Base-by-base conservation (phyloP, 2,329 filamentous ascomycete species). In the Colletotrichum camelliae region DNA sequence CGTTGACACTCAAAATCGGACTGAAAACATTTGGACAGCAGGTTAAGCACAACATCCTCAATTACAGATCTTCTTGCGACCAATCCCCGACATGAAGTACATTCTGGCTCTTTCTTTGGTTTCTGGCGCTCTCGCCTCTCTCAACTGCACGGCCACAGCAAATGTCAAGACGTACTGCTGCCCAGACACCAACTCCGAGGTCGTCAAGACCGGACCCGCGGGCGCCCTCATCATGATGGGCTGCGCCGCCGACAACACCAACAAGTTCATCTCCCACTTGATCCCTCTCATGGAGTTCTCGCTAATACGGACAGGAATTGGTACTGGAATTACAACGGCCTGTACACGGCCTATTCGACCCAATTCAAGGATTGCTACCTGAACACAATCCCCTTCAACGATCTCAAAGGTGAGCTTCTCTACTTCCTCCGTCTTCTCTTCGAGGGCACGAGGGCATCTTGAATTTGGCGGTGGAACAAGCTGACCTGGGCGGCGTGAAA, bases 321-420 rank as follows among this genome's bases (percentile, higher is more conserved):
- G 73, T 76, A 76, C 62, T 77, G 76, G 76, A 76, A 77, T 70
- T 77, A 76, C 61, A 77, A 77, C 67, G 76, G 76, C 27, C 74
- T 77, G 27, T 77, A 77, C 74, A 76, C 74, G 4, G 37, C 76
- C 9, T 77, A 73, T 62, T 77, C 68, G 15, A 73, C 69, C n/a
- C 58, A 77, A n/a, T 67, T 76, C 65, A 76, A 69, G 33, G 70
- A 77, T n/a, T 77, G 76, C 70, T 67, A 70, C 37, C 73, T 76
- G 52, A 73, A 71, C 58, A 76, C 65, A 37, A 77, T 72, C 43
- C 65, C 65, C 12, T 73, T 73, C 69, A 75, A 74, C 61, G 74
- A 77, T 39, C 69, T 77, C 48, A 73, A 77, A 33, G 73, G 74
- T 77, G 58, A 27, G 60, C 9, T 3, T 31, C 9, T 31, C 21